phyloP scores from a whole-genome alignment of 352 stramenopile genomes.

The Phytophthora hibernalis region DNA sequence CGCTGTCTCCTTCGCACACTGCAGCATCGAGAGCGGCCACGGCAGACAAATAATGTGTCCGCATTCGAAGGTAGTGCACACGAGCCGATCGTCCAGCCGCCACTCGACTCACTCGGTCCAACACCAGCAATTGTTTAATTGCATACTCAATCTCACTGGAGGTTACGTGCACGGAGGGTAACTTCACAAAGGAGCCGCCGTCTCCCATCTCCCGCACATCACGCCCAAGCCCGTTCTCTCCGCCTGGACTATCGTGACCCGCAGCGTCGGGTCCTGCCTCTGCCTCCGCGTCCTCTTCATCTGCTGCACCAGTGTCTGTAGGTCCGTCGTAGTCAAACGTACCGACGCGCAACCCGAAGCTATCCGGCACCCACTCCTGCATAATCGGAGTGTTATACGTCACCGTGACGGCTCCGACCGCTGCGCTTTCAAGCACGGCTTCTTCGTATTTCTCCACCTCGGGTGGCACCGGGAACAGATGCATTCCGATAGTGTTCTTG shows the following conservation, averaged over 20 bases:
- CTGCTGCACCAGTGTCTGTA: not conserved
- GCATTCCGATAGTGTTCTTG: constrained; percentile 72
- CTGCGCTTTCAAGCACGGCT: constrained; percentile 57
- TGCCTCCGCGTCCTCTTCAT: constrained; percentile 15
- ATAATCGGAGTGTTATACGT: constrained; percentile 79
- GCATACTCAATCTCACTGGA: constrained; percentile 63
- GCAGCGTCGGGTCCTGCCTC: not conserved
- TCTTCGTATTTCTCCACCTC: constrained; percentile 65
- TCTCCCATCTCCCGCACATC: constrained; percentile 12
- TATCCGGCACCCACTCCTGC: constrained; percentile 75
- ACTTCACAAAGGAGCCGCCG: constrained; percentile 29
- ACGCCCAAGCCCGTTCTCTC: constrained; percentile 1
- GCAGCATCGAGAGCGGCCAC: constrained; percentile 67
- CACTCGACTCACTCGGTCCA: constrained; percentile 66
- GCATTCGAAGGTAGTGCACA: constrained; percentile 65
- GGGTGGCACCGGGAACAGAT: constrained; percentile 68
- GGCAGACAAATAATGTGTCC: constrained; percentile 73
- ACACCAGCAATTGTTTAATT: constrained; percentile 47
- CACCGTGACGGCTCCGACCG: constrained; percentile 64
- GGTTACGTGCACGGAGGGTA: constrained; percentile 60
- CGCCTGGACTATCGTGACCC: constrained; percentile 2
- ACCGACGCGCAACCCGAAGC: constrained; percentile 60
- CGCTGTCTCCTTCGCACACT: constrained; percentile 68
- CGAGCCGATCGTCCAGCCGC: constrained; percentile 60
- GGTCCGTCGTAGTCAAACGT: constrained; percentile 47